Percentiles rank a stretch among this genome's conserved stretches.
Conservation (phyloP, 1,284 basidiomycete species). For the Malassezia obtusa region DNA sequence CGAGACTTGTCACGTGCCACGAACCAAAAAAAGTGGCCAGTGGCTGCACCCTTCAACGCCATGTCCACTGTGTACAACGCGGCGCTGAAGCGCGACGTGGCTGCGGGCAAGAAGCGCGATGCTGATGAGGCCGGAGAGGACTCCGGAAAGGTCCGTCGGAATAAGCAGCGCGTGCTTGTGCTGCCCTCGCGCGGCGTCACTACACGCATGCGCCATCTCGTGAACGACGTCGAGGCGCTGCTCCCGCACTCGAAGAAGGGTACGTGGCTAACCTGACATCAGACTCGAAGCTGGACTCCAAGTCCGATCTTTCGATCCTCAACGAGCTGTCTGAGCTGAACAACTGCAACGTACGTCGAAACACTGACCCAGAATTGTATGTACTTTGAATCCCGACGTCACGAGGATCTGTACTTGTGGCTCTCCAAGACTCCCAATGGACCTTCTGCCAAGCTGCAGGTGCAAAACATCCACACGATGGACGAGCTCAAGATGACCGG, state of each 20-base stretch:
- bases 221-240: slow-evolving; percentile 83
- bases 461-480: slow-evolving; percentile 99
- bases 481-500: slow-evolving; percentile 99
- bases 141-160: slow-evolving; percentile 25
- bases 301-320: slow-evolving; percentile 82
- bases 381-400: slow-evolving; percentile 87
- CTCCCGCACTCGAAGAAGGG: slow-evolving; percentile 89
- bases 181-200: slow-evolving; percentile 90
- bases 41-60: background rate
- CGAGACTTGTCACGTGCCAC: slow-evolving; percentile 10
- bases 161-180: slow-evolving; percentile 65
- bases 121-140: slow-evolving; percentile 14
- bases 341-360: slow-evolving; percentile 65
- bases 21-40: background rate
- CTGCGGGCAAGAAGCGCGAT: slow-evolving; percentile 8
- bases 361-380: slow-evolving; percentile 59
- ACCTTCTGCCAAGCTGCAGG: slow-evolving; percentile 90
- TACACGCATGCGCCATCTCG: slow-evolving; percentile 90
- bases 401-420: slow-evolving; percentile 92
- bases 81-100: slow-evolving; percentile 9
- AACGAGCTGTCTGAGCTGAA: slow-evolving; percentile 95
- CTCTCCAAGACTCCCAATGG: slow-evolving; percentile 94
- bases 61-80: slow-evolving; percentile 18
- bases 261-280: slow-evolving; percentile 42
- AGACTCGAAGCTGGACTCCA: slow-evolving; percentile 70